phyloP scores from a whole-genome alignment of 2,329 filamentous ascomycete species.

The Pseudogymnoascus sp. region DNA sequence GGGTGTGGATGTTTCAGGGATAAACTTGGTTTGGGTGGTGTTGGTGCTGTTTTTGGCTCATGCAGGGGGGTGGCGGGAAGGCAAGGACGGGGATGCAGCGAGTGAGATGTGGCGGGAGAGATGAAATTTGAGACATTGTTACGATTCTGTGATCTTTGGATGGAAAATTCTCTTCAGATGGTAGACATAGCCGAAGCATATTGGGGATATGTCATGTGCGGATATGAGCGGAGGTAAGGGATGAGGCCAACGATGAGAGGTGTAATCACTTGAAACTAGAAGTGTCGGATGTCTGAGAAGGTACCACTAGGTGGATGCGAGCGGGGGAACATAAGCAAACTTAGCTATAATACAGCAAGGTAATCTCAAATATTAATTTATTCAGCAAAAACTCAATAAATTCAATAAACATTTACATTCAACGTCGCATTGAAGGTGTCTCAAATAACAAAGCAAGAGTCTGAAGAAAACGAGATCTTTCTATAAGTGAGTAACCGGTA shows the following conservation, averaged over 20 bases:
- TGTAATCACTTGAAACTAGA: background rate
- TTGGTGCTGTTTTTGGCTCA: background rate
- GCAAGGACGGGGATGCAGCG: background rate
- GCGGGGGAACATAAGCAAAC: background rate
- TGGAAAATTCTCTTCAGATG: background rate
- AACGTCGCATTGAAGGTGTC: background rate
- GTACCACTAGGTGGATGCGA: background rate
- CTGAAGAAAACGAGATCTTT: background rate
- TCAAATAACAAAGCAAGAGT: background rate
- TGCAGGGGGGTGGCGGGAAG: conserved; percentile 2
- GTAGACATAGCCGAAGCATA: background rate
- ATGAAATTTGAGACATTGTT: background rate
- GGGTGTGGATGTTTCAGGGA: conserved; percentile 4
- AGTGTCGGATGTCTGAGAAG: background rate
- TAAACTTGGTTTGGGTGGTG: conserved; percentile 2
- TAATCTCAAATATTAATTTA: background rate
- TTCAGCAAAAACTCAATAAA: background rate
- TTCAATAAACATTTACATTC: background rate
- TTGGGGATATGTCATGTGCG: background rate
- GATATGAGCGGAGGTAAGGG: background rate
- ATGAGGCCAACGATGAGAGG: background rate
- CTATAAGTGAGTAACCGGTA: background rate
- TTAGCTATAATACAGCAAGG: background rate
- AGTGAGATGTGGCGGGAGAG: background rate
- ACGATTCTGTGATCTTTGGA: background rate